These are phyloP conservation scores for Harringtonia lauricola DNA, from an alignment of 2,329 filamentous ascomycete species.

Conservation along the genomic window DNA sequence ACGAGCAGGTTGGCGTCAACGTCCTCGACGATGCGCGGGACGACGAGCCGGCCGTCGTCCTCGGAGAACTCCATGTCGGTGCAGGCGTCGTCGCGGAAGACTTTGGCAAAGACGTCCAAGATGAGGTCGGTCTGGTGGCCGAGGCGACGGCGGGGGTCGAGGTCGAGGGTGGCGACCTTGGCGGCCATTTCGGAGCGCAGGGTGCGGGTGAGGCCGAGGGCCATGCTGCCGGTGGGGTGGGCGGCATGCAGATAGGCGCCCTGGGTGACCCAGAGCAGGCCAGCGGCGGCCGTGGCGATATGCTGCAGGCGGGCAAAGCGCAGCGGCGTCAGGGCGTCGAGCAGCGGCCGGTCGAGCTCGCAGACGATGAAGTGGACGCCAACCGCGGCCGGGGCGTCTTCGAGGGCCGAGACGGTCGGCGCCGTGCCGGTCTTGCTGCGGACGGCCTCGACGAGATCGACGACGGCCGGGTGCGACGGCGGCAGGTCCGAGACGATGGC, in stretches of 20 bases:
- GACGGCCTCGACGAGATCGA: no score
- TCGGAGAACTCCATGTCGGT: slow-evolving; percentile 33
- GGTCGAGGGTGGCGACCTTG: slow-evolving; percentile 31
- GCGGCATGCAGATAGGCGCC: slow-evolving; percentile 26
- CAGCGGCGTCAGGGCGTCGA: slow-evolving; percentile 25
- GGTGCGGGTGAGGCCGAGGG: slow-evolving; percentile 31
- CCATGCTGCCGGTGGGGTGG: slow-evolving; percentile 22
- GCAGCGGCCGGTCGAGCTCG: slow-evolving; percentile 31
- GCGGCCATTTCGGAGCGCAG: slow-evolving; percentile 35
- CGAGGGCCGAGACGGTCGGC: slow-evolving; percentile 21
- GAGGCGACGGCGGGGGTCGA: slow-evolving; percentile 22
- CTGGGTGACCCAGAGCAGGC: slow-evolving; percentile 28
- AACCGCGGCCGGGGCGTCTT: slow-evolving; percentile 20
- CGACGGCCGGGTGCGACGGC: no score
- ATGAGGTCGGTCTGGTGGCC: slow-evolving; percentile 15
- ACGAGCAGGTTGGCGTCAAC: slow-evolving; percentile 29
- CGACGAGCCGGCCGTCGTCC: slow-evolving; percentile 25
- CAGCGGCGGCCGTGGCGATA: slow-evolving; percentile 22
- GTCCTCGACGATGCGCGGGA: slow-evolving; percentile 28
- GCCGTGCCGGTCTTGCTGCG: slow-evolving; percentile 22
- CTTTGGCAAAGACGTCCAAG: slow-evolving; percentile 14
- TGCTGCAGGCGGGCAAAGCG: slow-evolving; percentile 27
- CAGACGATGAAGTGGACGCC: slow-evolving; percentile 26
- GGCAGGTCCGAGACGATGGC: no score
- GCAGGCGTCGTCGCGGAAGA: slow-evolving; percentile 23